Conservation (phyloP, 345 rosid species). For the Gossypium australe region DNA sequence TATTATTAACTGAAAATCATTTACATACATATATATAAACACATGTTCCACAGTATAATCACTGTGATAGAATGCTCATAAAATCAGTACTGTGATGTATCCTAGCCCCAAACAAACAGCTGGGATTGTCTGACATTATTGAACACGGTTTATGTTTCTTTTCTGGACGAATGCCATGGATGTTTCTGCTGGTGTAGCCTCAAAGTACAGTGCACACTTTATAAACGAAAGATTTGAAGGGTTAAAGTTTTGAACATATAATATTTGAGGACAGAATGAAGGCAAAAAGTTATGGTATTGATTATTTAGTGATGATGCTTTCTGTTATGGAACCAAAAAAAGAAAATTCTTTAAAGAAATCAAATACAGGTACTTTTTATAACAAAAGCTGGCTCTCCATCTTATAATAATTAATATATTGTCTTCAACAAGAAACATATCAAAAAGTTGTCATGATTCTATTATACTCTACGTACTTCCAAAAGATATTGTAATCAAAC, state of each 20-base stretch:
- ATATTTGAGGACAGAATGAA: neutral
- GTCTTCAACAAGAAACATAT: slow-evolving; percentile 2
- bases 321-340: neutral
- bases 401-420: neutral
- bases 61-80: neutral
- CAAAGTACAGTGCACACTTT: too few relatives aligned
- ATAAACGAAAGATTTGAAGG: too few relatives aligned
- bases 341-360: neutral
- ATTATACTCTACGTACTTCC: neutral
- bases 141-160: too few relatives aligned
- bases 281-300: neutral
- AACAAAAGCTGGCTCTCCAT: neutral
- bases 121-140: too few relatives aligned
- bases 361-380: neutral
- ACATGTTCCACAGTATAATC: too few relatives aligned
- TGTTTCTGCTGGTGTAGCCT: too few relatives aligned
- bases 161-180: too few relatives aligned
- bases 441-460: neutral
- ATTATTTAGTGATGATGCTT: neutral
- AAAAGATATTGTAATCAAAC: neutral
- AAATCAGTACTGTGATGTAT: too few relatives aligned
- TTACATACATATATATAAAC: neutral
- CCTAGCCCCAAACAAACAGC: too few relatives aligned
- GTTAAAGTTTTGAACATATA: neutral
- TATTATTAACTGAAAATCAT: too few relatives aligned